Evolutionary conservation across 2,329 filamentous ascomycete genomes (phyloP).

Genomic region (Colletotrichum sojae): DNA sequence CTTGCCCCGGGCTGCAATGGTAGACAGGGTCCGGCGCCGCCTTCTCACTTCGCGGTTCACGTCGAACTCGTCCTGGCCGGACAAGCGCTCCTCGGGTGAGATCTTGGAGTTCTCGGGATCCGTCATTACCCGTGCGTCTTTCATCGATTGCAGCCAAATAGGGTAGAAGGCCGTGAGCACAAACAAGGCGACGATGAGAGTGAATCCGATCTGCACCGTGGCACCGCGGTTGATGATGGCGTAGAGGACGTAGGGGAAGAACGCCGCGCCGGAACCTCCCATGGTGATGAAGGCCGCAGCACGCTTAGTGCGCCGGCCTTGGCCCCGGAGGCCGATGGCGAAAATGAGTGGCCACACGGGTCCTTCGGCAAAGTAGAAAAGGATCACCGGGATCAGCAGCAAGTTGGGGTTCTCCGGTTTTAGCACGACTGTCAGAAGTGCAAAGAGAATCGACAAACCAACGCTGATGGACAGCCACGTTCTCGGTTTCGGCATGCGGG

Average conservation of each 20-base stretch:
- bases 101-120: conserved; percentile 48
- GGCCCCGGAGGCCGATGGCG: conserved; percentile 82
- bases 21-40: conserved; percentile 24
- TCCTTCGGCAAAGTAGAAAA: conserved; percentile 86
- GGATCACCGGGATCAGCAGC: conserved; percentile 71
- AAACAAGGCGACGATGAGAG: conserved; percentile 71
- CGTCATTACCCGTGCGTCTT: conserved; percentile 62
- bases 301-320: conserved; percentile 85
- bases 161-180: conserved; percentile 63
- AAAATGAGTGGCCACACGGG: conserved; percentile 89
- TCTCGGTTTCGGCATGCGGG: conserved; percentile 73
- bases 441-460: conserved; percentile 71
- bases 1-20: conserved; percentile 31
- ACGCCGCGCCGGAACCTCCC: conserved; percentile 79
- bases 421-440: conserved; percentile 63
- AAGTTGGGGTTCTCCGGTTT: conserved; percentile 61
- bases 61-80: conserved; percentile 32
- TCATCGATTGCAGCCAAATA: conserved; percentile 62
- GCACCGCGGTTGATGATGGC: conserved; percentile 73
- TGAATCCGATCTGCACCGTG: conserved; percentile 74
- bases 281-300: conserved; percentile 84
- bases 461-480: conserved; percentile 78
- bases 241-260: conserved; percentile 82
- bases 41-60: conserved; percentile 30
- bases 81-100: conserved; percentile 33